Evolutionary conservation across 176 grass and related monocot genomes (phyloP).

Genomic region (Zizania latifolia): DNA sequence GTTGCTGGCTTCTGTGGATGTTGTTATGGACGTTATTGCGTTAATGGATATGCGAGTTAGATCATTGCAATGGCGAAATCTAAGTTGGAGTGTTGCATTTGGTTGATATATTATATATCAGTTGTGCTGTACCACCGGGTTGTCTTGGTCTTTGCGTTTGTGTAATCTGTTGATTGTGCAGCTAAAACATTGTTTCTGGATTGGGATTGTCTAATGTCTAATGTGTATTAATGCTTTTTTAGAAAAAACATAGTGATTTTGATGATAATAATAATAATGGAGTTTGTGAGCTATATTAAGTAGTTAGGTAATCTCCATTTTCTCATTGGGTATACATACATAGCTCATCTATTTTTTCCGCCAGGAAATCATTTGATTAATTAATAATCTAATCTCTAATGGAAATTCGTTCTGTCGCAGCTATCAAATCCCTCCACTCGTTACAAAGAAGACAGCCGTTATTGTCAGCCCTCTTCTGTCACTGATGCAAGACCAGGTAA

Average conservation of each 20-base stretch:
- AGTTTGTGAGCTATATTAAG: background rate
- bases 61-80: background rate
- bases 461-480: slow-evolving; percentile 84
- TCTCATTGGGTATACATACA: background rate
- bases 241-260: background rate
- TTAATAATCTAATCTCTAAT: background rate
- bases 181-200: background rate
- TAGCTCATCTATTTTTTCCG: background rate
- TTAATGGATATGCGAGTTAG: background rate
- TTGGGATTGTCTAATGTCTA: background rate
- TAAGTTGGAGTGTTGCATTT: background rate
- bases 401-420: slow-evolving; percentile 19
- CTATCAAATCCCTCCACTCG: slow-evolving; percentile 81
- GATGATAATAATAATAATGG: background rate
- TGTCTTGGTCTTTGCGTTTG: background rate
- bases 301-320: background rate
- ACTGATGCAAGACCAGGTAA: slow-evolving; percentile 89
- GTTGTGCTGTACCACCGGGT: background rate
- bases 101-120: background rate
- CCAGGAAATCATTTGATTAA: background rate
- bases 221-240: background rate
- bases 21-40: background rate
- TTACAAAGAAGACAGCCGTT: slow-evolving; percentile 70
- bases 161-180: background rate
- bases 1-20: background rate